phyloP scores from a whole-genome alignment of 257 asterid genomes.

The Plantago ovata region DNA sequence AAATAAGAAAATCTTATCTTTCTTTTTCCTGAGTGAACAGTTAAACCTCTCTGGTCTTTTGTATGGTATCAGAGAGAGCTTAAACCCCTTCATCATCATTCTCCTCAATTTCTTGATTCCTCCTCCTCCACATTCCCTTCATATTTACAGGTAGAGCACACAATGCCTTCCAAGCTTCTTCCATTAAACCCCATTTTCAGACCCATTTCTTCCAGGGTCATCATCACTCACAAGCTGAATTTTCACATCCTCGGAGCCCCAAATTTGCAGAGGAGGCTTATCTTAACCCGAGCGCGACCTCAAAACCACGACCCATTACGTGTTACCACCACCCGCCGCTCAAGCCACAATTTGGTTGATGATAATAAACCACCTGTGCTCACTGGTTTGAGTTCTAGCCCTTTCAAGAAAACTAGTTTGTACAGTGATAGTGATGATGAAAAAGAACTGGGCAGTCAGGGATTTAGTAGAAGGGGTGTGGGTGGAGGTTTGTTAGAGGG shows the following conservation, averaged over 20 bases:
- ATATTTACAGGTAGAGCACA: constrained; percentile 4
- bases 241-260: constrained; percentile 34
- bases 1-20: no score
- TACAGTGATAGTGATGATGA: constrained; percentile 62
- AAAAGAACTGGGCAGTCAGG: constrained; percentile 25
- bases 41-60: background rate
- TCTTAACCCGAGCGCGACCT: constrained; percentile 19
- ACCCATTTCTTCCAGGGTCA: constrained; percentile 52
- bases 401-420: constrained; percentile 48
- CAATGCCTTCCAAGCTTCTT: constrained; percentile 53
- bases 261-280: constrained; percentile 24
- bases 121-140: constrained; percentile 8
- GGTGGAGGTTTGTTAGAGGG: constrained; percentile 44
- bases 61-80: constrained; percentile 17
- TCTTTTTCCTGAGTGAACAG: constrained; percentile 37
- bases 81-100: constrained; percentile 48
- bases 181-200: constrained; percentile 41
- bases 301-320: constrained; percentile 18
- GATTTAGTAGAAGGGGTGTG: constrained; percentile 48
- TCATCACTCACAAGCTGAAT: constrained; percentile 57
- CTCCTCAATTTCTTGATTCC: constrained; percentile 16
- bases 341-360: constrained; percentile 78
- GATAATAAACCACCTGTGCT: constrained; percentile 94
- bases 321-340: constrained; percentile 36
- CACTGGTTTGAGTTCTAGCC: constrained; percentile 68